Base-by-base conservation (phyloP, 257 asterid genomes). In the Striga asiatica region DNA sequence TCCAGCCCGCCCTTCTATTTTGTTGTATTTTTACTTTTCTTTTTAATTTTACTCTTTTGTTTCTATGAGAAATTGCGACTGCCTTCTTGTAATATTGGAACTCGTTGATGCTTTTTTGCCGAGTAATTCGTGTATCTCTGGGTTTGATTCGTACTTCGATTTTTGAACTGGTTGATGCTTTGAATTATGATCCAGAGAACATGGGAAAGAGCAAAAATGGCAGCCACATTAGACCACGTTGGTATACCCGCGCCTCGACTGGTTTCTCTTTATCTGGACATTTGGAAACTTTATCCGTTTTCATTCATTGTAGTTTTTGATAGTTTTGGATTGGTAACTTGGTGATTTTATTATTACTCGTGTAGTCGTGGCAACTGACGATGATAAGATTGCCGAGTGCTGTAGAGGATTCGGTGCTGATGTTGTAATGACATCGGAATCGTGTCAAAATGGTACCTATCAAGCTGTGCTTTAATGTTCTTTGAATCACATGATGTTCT, bases 371-470 rank as follows among this genome's bases (percentile, higher is more conserved):
- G 97, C 97, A 12, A 85, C 97, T 3, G 96, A 85, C 67, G 94
- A 89, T 73, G 87, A 83, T 46, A 83, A 70, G 42, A 85, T 89
- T 70, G 96, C 97, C 45, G 91, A 83, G 55, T 85, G 96, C 68
- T 89, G 96, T 71, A 74, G 74, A 68, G 88, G 87, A 48, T 89
- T 89, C 61, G 97, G 96, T 31, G 96, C 97, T 29, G 91, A 83
- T 67, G 96, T 89, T 48, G 80, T 85, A 31, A 85, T 85, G 94
- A 85, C 93, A 56, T 83, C 94, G 6, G 94, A 79, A 58, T 78
- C 94, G 14, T 89, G 97, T 65, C 74, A 73, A 67, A 89, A 89
- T 78, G 94, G 97, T 85, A 67, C n/a, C n/a, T 38, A 17, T 31
- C 12, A 10, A 1, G 19, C 32, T 32, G 17, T n/a, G 3, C 23